Conservation (phyloP, 1,284 basidiomycete genomes). For the Termitomyces sp. region DNA sequence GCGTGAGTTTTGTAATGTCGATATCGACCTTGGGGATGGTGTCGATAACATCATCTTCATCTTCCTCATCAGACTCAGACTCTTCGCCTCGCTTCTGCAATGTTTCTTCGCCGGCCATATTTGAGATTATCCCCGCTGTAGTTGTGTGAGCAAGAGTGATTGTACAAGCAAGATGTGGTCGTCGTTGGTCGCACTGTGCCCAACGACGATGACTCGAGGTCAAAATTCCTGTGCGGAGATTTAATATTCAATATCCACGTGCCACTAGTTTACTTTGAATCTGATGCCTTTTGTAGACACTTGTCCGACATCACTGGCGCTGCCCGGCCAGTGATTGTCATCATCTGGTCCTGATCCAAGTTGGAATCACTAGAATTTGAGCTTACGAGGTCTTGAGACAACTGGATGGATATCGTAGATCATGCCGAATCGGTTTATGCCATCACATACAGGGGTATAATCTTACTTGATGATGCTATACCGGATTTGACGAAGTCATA, state of each 20-base stretch:
- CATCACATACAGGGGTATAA: not conserved
- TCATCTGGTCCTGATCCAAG: too few species aligned
- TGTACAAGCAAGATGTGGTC: not conserved
- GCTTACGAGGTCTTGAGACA: too few species aligned
- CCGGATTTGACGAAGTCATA: not conserved
- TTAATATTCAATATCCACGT: slow-evolving; percentile 14
- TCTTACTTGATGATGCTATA: not conserved
- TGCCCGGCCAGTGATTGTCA: too few species aligned
- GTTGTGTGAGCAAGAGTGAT: not conserved
- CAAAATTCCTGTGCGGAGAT: slow-evolving; percentile 18
- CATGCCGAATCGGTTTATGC: too few species aligned
- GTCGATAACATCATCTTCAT: slow-evolving; percentile 51
- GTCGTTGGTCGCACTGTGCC: not conserved
- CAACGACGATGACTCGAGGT: slow-evolving; percentile 8
- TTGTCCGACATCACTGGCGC: too few species aligned
- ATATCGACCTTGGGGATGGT: slow-evolving; percentile 61
- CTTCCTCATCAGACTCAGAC: slow-evolving; percentile 63
- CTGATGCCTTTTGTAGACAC: too few species aligned
- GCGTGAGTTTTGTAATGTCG: slow-evolving; percentile 79
- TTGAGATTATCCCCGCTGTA: slow-evolving; percentile 2
- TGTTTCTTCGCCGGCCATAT: slow-evolving; percentile 63
- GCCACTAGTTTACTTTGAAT: not conserved
- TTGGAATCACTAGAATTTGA: too few species aligned
- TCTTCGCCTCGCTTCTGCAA: slow-evolving; percentile 57
- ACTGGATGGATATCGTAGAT: too few species aligned